A percentile compares a stretch with the other conserved stretches of the same genome.
These are phyloP conservation scores for Amoebophrya sp. DNA, from an alignment of 169 alveolate species.

Conservation along the genomic window DNA sequence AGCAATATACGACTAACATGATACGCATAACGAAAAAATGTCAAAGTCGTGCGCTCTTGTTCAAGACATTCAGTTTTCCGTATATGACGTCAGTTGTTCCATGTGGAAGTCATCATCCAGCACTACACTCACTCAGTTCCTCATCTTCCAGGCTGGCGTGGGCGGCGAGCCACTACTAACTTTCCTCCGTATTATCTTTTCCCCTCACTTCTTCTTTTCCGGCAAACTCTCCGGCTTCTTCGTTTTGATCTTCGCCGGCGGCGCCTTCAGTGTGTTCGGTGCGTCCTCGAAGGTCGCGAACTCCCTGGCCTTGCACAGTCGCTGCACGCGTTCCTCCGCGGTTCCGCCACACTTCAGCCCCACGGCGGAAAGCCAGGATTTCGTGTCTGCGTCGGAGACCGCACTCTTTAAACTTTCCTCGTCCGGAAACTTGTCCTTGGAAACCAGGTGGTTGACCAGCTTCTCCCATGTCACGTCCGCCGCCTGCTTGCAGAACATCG, in stretches of 20 bases:
- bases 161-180: too few species aligned
- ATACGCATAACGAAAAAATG: too few species aligned
- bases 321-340: not conserved
- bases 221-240: not conserved
- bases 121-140: too few species aligned
- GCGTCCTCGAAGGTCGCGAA: not conserved
- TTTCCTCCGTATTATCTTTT: not conserved
- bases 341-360: not conserved
- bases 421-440: not conserved
- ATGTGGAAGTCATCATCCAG: too few species aligned
- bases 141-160: too few species aligned
- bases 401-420: not conserved
- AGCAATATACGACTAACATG: too few species aligned
- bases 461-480: not conserved
- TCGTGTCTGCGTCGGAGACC: not conserved
- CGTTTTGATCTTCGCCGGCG: not conserved
- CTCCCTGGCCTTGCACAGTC: not conserved
- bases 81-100: too few species aligned
- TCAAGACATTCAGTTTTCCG: too few species aligned
- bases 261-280: not conserved
- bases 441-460: not conserved
- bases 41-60: too few species aligned
- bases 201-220: not conserved
- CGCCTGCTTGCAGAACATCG: not conserved
- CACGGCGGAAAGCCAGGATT: not conserved